Evolutionary conservation across 169 alveolate genomes (phyloP), one percentile per base, ranked within the genome.

Genomic region (Plasmodium falciparum): DNA sequence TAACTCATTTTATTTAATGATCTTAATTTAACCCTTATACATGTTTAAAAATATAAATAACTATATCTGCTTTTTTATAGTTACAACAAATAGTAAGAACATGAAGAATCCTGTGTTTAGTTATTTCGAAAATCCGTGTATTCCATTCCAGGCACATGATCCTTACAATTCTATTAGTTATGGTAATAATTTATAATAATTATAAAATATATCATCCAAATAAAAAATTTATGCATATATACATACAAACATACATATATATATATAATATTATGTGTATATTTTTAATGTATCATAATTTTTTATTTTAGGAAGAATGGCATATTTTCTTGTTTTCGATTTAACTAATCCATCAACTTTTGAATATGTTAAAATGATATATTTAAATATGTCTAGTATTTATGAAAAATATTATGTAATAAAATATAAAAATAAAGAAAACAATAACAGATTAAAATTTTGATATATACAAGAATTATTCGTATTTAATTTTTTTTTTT

Each of bases 291-390:
- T 69, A 43, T 13, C 3, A 52, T 13, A 52, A 52, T 3, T 5
- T 13, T n/a, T 52, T 52, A 52, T 69, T 52, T 59, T 39, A 85
- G 91, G 91, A 45, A 63, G 91, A 58, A 85, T 85, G 91, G 91
- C 91, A 12, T 85, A 85, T 45, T 85, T 85, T 26, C 43, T 85
- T 26, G 91, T 85, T 13, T 85, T 85, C 67, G 91, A 85, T 39
- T 69, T 85, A 29, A 70, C 91, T 17, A 85, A 85, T 56, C 69
- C 47, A 47, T 69, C 85, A 24, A 85, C 91, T 29, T 52, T 85
- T 47, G 91, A 85, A 70, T 85, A 85, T 52, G 91, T 47, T 8
- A 85, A 85, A 43, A 85, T 33, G 65, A 45, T 85, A 43, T 85
- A 85, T 74, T 24, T 52, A 52, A 85, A 33, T 63, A 85, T 85